Percentiles rank a stretch among this genome's conserved stretches.
Conservation (phyloP, 306 rosid species). For the Spatholobus suberectus region DNA sequence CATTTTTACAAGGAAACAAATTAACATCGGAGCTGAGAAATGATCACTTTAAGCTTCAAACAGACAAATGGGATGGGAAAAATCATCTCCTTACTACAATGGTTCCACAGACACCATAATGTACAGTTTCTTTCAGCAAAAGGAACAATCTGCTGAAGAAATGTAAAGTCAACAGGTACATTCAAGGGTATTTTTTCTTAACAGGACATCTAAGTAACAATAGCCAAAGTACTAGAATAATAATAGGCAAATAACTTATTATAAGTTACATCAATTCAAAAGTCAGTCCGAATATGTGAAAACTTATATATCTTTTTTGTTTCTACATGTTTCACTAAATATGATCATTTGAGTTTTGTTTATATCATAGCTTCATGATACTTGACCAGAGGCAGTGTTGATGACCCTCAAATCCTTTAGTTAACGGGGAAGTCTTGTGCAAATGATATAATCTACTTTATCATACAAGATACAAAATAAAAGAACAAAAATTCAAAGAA, state of each 20-base stretch:
- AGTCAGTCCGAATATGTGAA: background rate
- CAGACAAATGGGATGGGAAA: constrained; percentile 9
- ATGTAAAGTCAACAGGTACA: constrained; percentile 11
- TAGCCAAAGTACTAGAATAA: background rate
- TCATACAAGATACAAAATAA: background rate
- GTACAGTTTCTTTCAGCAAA: background rate
- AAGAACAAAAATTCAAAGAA: background rate
- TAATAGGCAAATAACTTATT: background rate
- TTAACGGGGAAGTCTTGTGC: background rate
- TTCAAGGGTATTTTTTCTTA: background rate
- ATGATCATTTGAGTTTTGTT: background rate
- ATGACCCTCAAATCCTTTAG: background rate
- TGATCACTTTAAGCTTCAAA: background rate
- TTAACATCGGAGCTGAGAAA: background rate
- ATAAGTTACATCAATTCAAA: background rate
- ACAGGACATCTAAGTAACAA: background rate
- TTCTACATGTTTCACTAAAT: background rate
- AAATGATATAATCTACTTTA: background rate
- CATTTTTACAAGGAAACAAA: background rate
- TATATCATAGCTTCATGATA: background rate
- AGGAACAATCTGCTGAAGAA: background rate
- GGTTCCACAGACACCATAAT: background rate
- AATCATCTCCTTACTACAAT: background rate
- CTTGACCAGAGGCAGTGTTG: background rate
- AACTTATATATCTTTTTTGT: background rate